Percentiles rank a stretch among this genome's conserved stretches.
Evolutionary conservation across 2,329 filamentous ascomycete genomes (phyloP).

Genomic region (Teratosphaeria gauchensis): DNA sequence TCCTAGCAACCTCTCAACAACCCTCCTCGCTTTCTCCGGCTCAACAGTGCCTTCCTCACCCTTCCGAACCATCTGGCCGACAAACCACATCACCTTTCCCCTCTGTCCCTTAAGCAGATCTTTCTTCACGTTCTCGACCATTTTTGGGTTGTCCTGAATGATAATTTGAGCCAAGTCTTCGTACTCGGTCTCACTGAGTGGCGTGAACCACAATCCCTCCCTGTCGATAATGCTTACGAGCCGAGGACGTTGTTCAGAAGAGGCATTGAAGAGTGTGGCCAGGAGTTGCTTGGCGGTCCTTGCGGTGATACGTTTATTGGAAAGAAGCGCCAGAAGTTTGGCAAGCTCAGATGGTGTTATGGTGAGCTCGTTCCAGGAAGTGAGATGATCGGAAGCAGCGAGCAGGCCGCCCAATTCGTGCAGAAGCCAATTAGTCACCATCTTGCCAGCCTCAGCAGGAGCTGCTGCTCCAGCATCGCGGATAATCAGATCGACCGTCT

Average conservation of each 20-base stretch:
- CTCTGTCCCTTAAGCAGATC: conserved; percentile 42
- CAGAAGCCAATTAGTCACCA: conserved; percentile 51
- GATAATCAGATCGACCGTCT: conserved; percentile 45
- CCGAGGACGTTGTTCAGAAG: conserved; percentile 28
- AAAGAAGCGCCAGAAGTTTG: conserved; percentile 33
- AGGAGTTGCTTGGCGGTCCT: conserved; percentile 53
- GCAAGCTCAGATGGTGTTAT: conserved; percentile 33
- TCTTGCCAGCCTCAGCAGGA: conserved; percentile 32
- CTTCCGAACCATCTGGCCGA: conserved; percentile 57
- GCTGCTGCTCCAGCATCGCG: conserved; percentile 17
- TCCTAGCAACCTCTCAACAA: conserved; percentile 34
- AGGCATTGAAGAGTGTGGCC: conserved; percentile 42
- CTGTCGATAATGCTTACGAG: conserved; percentile 47
- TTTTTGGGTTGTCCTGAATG: conserved; percentile 45
- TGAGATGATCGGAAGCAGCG: conserved; percentile 17
- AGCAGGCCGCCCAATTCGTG: conserved; percentile 44
- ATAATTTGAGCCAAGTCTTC: conserved; percentile 43
- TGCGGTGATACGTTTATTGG: conserved; percentile 38
- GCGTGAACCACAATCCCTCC: conserved; percentile 45
- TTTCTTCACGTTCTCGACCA: conserved; percentile 49
- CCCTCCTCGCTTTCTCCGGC: conserved; percentile 47
- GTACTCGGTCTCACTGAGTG: conserved; percentile 49
- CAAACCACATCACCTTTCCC: conserved; percentile 59
- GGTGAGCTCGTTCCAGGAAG: conserved; percentile 32
- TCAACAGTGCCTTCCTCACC: conserved; percentile 54